phyloP scores from a whole-genome alignment of 768 basidiomycete species.

The Dentipellis fragilis region DNA sequence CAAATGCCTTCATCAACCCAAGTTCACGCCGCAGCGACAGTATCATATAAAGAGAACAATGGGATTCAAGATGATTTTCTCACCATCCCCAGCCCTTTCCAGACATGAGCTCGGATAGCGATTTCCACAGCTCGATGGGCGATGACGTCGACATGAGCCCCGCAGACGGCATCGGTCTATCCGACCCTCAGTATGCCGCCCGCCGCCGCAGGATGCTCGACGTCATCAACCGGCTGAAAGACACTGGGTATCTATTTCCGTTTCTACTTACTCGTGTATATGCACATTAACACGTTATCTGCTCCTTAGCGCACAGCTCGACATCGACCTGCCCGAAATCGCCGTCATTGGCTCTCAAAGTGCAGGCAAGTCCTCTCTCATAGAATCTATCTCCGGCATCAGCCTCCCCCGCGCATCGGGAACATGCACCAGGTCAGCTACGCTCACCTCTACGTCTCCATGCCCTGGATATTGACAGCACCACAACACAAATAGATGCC shows the following conservation, averaged over 20 bases:
- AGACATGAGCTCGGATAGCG: too few relatives aligned
- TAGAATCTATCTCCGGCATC: conserved; percentile 68
- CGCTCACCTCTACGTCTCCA: background rate
- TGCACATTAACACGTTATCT: conserved; percentile 1
- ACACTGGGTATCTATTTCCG: conserved; percentile 39
- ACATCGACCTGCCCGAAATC: conserved; percentile 66
- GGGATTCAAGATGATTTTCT: too few relatives aligned
- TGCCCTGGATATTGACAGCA: background rate
- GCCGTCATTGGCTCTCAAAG: conserved; percentile 67
- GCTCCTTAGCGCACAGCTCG: conserved; percentile 44
- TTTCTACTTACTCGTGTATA: conserved; percentile 2
- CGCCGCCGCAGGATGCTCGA: conserved; percentile 44
- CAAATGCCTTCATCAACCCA: too few relatives aligned
- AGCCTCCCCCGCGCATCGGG: conserved; percentile 63
- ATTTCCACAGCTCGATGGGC: too few relatives aligned
- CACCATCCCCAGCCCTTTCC: too few relatives aligned
- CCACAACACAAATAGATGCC: conserved; percentile 18
- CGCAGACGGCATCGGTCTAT: conserved; percentile 33
- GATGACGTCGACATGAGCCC: too few relatives aligned
- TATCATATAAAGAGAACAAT: too few relatives aligned
- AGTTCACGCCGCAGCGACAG: too few relatives aligned
- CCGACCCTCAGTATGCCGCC: conserved; percentile 32
- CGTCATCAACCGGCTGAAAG: conserved; percentile 47
- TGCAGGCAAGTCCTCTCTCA: conserved; percentile 69
- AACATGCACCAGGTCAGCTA: conserved; percentile 57